Base-by-base conservation (phyloP, 2,329 filamentous ascomycete genomes). In the Boeremia exigua region DNA sequence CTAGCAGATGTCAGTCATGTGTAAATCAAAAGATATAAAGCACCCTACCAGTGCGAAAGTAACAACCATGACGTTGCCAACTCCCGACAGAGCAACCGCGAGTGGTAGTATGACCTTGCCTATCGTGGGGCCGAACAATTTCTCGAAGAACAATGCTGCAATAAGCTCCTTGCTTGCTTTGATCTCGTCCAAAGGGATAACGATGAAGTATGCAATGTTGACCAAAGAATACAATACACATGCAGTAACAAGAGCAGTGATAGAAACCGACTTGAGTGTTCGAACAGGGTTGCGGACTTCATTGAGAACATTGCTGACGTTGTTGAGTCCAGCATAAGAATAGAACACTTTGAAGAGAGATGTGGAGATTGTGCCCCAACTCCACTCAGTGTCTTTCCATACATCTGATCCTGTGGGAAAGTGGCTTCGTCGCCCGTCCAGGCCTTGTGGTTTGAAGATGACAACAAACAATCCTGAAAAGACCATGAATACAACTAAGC, bases 41-140 rank as follows among this genome's bases (percentile, higher is more conserved):
- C 29, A 25, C 72, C 81, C 65, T 78, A 88, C 88, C 71, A 88
- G 72, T 1, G 86, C 81, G 69, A 90, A 91, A 0, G 86, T 86
- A 2, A 89, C 87, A 0, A 89, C 87, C 82, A 91, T 87, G 12
- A 91, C 88, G 67, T 91, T 91, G 0, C 88, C 89, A 2, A 81
- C 83, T 0, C 87, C 87, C 1, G 86, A 89, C 23, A 89, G 74
- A 0, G 88, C 88, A 30, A 91, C 86, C 0, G 85, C 83, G 8
- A 89, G 71, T 0, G 87, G 85, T 2, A 90, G 75, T 1, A 89
- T 73, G 1, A 78, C 79, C 30, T 81, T 80, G 0, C 87, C 88
- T 9, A 88, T 65, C 0, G 77, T 78, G 2, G 78, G 72, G 0
- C 88, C 88, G 69, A 91, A 90, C 0, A 87, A 76, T 7, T 80